A percentile compares a stretch with the other conserved stretches of the same genome.
These are phyloP conservation scores for Solanum tarijense DNA, from an alignment of 257 asterid genomes.

Conservation along the genomic window DNA sequence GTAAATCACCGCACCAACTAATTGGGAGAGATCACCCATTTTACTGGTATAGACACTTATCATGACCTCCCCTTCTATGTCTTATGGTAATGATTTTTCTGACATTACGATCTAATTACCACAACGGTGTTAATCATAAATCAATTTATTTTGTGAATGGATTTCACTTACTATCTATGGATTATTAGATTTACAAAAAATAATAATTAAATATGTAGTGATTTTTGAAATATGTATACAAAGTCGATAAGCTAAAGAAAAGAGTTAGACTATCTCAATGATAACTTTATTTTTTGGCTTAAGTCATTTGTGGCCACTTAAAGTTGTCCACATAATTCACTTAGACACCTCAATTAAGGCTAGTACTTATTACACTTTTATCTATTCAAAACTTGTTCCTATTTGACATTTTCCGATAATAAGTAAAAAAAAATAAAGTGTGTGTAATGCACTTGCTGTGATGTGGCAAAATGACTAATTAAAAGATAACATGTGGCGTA, in stretches of 20 bases:
- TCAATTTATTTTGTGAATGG: not conserved
- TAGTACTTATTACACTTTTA: too few relatives aligned
- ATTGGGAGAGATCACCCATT: not conserved
- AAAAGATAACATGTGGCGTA: too few relatives aligned
- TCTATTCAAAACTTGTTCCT: too few relatives aligned
- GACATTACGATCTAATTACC: not conserved
- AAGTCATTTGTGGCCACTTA: too few relatives aligned
- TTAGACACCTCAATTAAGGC: too few relatives aligned
- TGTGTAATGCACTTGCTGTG: too few relatives aligned
- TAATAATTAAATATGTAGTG: not conserved
- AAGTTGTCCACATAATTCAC: too few relatives aligned
- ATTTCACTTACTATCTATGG: not conserved
- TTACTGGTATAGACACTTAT: not conserved
- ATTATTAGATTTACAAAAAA: not conserved
- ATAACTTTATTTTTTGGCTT: not conserved
- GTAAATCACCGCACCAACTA: not conserved
- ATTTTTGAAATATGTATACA: too few relatives aligned
- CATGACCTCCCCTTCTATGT: not conserved
- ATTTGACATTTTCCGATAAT: too few relatives aligned
- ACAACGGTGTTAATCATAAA: not conserved
- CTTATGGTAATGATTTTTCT: not conserved
- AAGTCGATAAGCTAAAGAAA: not conserved
- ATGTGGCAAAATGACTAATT: too few relatives aligned
- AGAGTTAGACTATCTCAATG: not conserved
- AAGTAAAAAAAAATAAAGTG: too few relatives aligned